Evolutionary conservation across 1,139 yeast species (phyloP).

Genomic region (Blastobotrys elegans): DNA sequence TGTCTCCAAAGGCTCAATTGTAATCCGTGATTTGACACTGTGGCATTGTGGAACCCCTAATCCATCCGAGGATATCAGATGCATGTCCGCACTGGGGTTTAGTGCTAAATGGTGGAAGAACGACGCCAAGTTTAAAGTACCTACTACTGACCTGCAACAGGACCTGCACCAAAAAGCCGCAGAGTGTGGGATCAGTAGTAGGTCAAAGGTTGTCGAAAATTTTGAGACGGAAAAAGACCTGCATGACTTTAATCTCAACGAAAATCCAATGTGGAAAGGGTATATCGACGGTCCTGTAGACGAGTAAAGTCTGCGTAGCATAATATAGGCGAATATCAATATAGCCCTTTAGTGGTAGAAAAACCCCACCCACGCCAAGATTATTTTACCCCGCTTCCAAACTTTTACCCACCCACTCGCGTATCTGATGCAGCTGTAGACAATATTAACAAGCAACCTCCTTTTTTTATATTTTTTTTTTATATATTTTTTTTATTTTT

Average conservation of each 20-base stretch:
- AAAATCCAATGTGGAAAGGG: not conserved
- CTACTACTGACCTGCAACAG: slow-evolving; percentile 12
- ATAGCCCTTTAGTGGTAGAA: no score
- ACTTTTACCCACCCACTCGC: no score
- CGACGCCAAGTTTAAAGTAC: slow-evolving; percentile 18
- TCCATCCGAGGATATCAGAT: slow-evolving; percentile 14
- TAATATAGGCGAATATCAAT: no score
- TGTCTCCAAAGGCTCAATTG: slow-evolving; percentile 13
- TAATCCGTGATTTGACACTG: slow-evolving; percentile 15
- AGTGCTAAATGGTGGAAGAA: slow-evolving; percentile 17
- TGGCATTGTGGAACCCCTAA: slow-evolving; percentile 20
- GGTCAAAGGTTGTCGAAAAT: slow-evolving; percentile 12
- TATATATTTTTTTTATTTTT: not conserved
- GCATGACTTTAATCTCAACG: slow-evolving; percentile 17
- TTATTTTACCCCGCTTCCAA: no score
- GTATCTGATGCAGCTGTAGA: no score
- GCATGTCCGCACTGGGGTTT: slow-evolving; percentile 16
- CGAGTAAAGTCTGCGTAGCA: not conserved
- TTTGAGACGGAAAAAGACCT: slow-evolving; percentile 15
- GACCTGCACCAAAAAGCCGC: slow-evolving; percentile 9
- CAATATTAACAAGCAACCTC: no score
- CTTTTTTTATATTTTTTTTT: no score
- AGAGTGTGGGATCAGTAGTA: slow-evolving; percentile 13
- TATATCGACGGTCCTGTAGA: no score
- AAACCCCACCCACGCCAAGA: no score